phyloP scores from a whole-genome alignment of 495 filamentous ascomycete genomes.

The Tuber melanosporum region DNA sequence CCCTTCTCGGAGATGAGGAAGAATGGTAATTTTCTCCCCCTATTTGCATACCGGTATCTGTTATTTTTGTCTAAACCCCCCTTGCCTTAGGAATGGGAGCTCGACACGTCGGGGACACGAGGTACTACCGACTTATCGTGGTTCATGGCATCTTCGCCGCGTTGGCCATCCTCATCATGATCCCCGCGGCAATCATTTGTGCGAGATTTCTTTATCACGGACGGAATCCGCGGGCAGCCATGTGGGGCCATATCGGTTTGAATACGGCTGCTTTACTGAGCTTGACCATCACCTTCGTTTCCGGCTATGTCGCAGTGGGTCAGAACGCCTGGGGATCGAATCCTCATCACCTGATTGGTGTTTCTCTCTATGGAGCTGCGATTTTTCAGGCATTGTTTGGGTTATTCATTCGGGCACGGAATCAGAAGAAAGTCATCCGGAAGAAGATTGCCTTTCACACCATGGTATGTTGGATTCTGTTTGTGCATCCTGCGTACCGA shows the following conservation, averaged over 20 bases:
- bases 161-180: conserved; percentile 77
- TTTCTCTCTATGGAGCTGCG: conserved; percentile 80
- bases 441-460: conserved; percentile 35
- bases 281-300: conserved; percentile 63
- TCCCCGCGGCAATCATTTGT: conserved; percentile 70
- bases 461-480: conserved; percentile 20
- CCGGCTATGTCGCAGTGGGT: conserved; percentile 76
- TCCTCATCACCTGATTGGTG: conserved; percentile 83
- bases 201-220: conserved; percentile 63
- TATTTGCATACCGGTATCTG: background rate
- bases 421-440: conserved; percentile 47
- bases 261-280: conserved; percentile 71
- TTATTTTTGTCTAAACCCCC: background rate
- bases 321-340: conserved; percentile 73
- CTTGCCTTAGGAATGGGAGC: conserved; percentile 30
- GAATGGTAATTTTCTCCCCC: conserved; percentile 33
- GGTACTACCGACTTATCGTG: conserved; percentile 72
- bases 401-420: conserved; percentile 57
- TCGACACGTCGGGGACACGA: conserved; percentile 43
- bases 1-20: conserved; percentile 39
- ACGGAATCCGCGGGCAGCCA: conserved; percentile 57
- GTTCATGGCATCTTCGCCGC: conserved; percentile 80
- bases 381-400: conserved; percentile 76
- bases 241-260: conserved; percentile 77
- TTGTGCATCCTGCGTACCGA: background rate